Conservation (phyloP, 306 rosid genomes). For the Vigna trinervia region DNA sequence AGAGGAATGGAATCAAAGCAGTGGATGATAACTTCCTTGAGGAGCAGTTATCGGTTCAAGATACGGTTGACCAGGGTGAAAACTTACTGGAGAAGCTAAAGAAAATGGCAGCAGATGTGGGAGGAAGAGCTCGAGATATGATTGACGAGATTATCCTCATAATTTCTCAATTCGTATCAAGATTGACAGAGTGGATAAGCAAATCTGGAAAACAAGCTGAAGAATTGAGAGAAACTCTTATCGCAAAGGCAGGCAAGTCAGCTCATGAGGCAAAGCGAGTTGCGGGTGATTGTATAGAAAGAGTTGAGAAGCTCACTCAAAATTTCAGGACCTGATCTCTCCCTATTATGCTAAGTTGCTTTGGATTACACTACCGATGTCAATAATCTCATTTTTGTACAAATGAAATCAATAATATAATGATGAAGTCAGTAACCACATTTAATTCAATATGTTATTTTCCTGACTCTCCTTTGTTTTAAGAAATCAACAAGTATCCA, state of each 20-base stretch:
- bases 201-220: constrained; percentile 56
- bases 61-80: constrained; percentile 62
- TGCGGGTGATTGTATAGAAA: constrained; percentile 62
- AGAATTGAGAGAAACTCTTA: constrained; percentile 53
- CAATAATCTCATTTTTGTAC: too few relatives aligned
- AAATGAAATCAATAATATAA: too few relatives aligned
- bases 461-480: too few relatives aligned
- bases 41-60: constrained; percentile 63
- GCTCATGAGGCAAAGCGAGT: constrained; percentile 63
- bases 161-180: constrained; percentile 53
- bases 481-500: too few relatives aligned
- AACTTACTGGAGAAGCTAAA: constrained; percentile 67
- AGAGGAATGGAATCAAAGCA: constrained; percentile 72
- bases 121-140: constrained; percentile 64
- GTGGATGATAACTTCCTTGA: constrained; percentile 73
- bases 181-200: constrained; percentile 54
- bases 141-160: constrained; percentile 55
- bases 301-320: constrained; percentile 70
- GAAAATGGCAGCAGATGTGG: constrained; percentile 53
- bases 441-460: too few relatives aligned
- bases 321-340: constrained; percentile 59
- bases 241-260: constrained; percentile 56
- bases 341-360: background rate
- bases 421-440: too few relatives aligned
- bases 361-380: background rate